Evolutionary conservation across 345 rosid species (phyloP).

Genomic region (Moricandia moricandioides): DNA sequence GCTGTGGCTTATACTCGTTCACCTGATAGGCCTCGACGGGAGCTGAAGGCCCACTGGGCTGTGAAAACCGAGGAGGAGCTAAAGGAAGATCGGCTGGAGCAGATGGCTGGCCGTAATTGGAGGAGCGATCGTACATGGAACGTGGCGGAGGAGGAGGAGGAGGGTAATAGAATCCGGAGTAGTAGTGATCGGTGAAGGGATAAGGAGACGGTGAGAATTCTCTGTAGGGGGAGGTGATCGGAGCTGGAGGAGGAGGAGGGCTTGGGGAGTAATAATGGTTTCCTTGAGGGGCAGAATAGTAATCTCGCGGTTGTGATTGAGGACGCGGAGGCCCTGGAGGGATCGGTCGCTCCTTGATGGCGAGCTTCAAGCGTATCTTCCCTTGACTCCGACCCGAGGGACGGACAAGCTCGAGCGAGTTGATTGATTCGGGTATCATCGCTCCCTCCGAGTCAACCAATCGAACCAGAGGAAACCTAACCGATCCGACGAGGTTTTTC

Average conservation of each 20-base stretch:
- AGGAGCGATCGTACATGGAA: conserved; percentile 40
- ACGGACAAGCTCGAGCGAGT: conserved; percentile 50
- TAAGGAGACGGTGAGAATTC: conserved; percentile 41
- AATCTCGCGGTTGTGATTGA: conserved; percentile 37
- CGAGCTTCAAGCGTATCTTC: conserved; percentile 49
- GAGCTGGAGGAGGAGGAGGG: conserved; percentile 41
- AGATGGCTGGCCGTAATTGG: conserved; percentile 41
- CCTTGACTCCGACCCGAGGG: conserved; percentile 71
- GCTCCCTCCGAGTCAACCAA: conserved; percentile 45
- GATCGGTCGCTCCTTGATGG: conserved; percentile 41
- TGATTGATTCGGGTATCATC: conserved; percentile 24
- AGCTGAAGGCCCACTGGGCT: conserved; percentile 48
- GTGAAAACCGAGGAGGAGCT: conserved; percentile 36
- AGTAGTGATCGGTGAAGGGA: conserved; percentile 39
- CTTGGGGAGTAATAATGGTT: conserved; percentile 45
- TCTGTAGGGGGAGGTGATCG: conserved; percentile 33
- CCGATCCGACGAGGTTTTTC: conserved; percentile 60
- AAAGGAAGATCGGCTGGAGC: conserved; percentile 48
- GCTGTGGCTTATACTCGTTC: conserved; percentile 49
- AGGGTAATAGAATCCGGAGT: conserved; percentile 42
- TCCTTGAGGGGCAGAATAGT: conserved; percentile 42
- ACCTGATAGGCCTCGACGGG: conserved; percentile 41
- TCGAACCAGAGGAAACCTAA: conserved; percentile 46
- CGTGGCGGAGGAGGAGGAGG: conserved; percentile 42
- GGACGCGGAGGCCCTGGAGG: conserved; percentile 46